A percentile compares a stretch with the other conserved stretches of the same genome.
These are phyloP conservation scores for Eragrostis tef DNA, from an alignment of 202 grass and related monocot genomes.

Conservation along the genomic window DNA sequence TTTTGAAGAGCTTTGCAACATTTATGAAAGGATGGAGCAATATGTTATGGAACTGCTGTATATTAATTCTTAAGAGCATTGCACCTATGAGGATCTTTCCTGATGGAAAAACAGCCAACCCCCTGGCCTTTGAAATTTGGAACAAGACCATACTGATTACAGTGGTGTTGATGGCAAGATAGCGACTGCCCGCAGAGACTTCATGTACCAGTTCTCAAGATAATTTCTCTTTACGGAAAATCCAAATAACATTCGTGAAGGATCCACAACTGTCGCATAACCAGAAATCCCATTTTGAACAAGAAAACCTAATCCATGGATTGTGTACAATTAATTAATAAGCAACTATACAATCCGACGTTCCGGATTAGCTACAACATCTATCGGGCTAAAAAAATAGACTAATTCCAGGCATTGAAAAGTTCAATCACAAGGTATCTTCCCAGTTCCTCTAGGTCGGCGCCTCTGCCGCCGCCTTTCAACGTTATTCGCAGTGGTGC, in stretches of 20 bases:
- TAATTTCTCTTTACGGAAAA: not conserved
- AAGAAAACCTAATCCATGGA: not conserved
- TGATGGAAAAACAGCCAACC: not conserved
- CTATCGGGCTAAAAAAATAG: too few relatives aligned
- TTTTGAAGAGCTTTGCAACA: too few relatives aligned
- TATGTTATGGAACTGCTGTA: too few relatives aligned
- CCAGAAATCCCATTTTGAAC: not conserved
- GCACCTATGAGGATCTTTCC: not conserved
- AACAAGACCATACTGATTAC: not conserved
- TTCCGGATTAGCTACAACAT: not conserved
- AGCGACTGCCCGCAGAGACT: not conserved
- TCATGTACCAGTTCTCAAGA: not conserved
- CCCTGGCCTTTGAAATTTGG: not conserved
- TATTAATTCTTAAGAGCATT: too few relatives aligned
- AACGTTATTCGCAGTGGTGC: too few relatives aligned
- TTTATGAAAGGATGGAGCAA: too few relatives aligned
- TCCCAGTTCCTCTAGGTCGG: too few relatives aligned
- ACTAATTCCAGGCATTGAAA: too few relatives aligned
- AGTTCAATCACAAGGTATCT: too few relatives aligned
- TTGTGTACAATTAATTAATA: not conserved
- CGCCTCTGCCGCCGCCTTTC: too few relatives aligned
- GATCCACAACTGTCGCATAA: too few relatives aligned
- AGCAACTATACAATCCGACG: not conserved
- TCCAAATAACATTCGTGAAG: conserved; percentile 14
- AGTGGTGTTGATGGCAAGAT: not conserved